Conservation (phyloP, 371 early-diverging fungal genomes). For the Rhizopus delemar region DNA sequence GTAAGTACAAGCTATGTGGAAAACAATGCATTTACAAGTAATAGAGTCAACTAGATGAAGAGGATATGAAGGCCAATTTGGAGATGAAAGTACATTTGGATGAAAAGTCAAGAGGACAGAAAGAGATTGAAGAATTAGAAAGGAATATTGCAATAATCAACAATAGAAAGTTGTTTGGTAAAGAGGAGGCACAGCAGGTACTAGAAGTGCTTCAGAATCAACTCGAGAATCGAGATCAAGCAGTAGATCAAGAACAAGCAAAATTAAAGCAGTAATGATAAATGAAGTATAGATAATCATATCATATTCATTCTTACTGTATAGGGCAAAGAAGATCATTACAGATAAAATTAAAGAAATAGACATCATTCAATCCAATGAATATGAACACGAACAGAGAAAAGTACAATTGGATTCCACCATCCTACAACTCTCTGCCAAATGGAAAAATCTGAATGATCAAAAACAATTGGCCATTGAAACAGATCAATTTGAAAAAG, state of each 20-base stretch:
- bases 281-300: background rate
- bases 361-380: background rate
- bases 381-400: background rate
- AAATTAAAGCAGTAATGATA: background rate
- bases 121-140: conserved; percentile 2
- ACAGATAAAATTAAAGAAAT: background rate
- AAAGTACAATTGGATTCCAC: background rate
- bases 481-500: background rate
- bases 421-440: background rate
- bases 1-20: background rate
- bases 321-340: background rate
- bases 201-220: background rate
- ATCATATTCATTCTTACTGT: background rate
- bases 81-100: background rate
- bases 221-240: background rate
- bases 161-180: background rate
- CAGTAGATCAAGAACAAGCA: background rate
- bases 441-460: background rate
- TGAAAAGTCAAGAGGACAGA: background rate
- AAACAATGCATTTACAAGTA: too few relatives aligned
- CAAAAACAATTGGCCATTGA: conserved; percentile 1
- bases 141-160: background rate
- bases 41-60: background rate
- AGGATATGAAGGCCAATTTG: background rate
- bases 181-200: background rate